Conservation (phyloP, 495 filamentous ascomycete genomes). For the Xylaria telfairii region DNA sequence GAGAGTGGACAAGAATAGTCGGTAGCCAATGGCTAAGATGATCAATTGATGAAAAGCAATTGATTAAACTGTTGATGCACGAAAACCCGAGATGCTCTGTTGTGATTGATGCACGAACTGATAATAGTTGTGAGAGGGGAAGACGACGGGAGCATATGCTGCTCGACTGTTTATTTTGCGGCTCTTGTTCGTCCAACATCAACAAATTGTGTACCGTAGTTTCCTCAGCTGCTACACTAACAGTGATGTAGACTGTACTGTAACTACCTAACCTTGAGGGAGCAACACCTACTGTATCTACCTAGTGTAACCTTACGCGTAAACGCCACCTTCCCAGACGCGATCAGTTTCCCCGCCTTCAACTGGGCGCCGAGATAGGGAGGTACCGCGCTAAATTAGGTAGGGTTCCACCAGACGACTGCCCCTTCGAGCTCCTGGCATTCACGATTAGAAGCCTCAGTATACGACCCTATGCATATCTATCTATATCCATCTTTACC, state of each 20-base stretch:
- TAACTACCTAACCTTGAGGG: too few relatives aligned
- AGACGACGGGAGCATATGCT: not conserved
- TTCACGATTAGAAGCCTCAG: not conserved
- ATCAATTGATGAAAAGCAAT: constrained; percentile 18
- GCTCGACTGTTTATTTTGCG: constrained; percentile 13
- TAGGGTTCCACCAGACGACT: not conserved
- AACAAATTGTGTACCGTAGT: constrained; percentile 7
- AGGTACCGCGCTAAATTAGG: not conserved
- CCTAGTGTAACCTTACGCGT: too few relatives aligned
- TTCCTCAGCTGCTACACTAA: not conserved
- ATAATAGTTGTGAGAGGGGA: constrained; percentile 13
- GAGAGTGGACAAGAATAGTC: not conserved
- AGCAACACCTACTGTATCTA: not conserved
- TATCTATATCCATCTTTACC: not conserved
- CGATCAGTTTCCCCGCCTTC: constrained; percentile 9
- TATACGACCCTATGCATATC: not conserved
- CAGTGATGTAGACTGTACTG: not conserved
- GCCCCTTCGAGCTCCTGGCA: not conserved
- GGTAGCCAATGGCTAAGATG: constrained; percentile 14
- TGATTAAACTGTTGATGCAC: constrained; percentile 20
- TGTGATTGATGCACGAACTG: constrained; percentile 25
- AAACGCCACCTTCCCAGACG: constrained; percentile 4
- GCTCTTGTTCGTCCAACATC: not conserved
- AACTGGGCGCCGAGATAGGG: not conserved
- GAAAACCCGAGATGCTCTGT: constrained; percentile 10